phyloP scores from a whole-genome alignment of 441 rosid species.

The Populus trichocarpa region DNA sequence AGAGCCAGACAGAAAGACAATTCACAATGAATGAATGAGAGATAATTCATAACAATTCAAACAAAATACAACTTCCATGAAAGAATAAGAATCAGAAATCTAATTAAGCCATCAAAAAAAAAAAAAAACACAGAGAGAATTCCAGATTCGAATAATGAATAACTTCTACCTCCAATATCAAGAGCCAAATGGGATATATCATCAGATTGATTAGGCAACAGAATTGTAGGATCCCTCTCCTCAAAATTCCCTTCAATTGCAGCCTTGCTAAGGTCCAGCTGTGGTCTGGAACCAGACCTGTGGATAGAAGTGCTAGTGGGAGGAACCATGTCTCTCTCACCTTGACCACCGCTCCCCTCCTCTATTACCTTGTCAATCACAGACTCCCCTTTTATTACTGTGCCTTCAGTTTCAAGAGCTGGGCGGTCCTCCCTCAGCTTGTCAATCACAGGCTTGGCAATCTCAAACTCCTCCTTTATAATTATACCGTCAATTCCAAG shows the following conservation, averaged over 20 bases:
- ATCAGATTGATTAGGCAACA: constrained; percentile 97
- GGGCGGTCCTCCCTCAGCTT: constrained; percentile 37
- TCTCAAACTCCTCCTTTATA: constrained; percentile 13
- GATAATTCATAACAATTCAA: constrained; percentile 3
- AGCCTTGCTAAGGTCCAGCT: constrained; percentile 97
- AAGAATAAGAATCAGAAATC: constrained; percentile 1
- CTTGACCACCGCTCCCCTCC: constrained; percentile 27
- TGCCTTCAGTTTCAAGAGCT: constrained; percentile 29
- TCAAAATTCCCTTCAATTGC: constrained; percentile 92
- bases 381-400: constrained; percentile 10
- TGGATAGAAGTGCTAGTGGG: constrained; percentile 59
- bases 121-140: background rate
- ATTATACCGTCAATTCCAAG: constrained; percentile 36
- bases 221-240: constrained; percentile 88
- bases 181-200: constrained; percentile 90
- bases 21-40: background rate
- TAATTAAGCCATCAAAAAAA: background rate
- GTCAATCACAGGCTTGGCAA: constrained; percentile 7
- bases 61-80: background rate
- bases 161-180: constrained; percentile 87
- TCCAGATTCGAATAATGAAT: background rate
- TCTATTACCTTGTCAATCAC: constrained; percentile 27
- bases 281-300: constrained; percentile 94
- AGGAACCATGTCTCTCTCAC: constrained; percentile 73
- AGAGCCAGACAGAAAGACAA: background rate